Conservation (phyloP, 179 eudicot genomes). For the Spergularia azorica region DNA sequence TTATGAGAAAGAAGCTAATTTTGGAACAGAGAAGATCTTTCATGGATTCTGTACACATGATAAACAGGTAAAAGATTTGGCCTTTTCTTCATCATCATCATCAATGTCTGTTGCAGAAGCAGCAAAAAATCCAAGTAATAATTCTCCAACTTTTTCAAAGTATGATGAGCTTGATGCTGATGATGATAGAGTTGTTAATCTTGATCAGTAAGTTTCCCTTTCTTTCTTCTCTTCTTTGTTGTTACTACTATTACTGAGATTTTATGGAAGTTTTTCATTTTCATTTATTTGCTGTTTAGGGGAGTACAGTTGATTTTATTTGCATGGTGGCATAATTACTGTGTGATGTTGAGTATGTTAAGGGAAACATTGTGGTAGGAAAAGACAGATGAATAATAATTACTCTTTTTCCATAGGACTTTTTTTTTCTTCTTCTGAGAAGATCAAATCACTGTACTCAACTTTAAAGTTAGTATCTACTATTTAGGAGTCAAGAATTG, state of each 20-base stretch:
- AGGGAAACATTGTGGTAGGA: background rate
- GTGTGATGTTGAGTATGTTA: slow-evolving; percentile 11
- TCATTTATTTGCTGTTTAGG: background rate
- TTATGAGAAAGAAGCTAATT: slow-evolving; percentile 37
- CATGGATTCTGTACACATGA: slow-evolving; percentile 41
- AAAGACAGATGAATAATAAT: background rate
- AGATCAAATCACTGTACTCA: background rate
- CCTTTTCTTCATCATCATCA: slow-evolving; percentile 18
- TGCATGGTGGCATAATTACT: slow-evolving; percentile 6
- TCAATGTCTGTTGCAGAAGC: slow-evolving; percentile 29
- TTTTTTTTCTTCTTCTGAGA: background rate
- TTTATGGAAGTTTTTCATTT: background rate
- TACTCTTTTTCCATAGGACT: background rate
- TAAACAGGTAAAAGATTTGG: slow-evolving; percentile 6
- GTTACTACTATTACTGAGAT: background rate
- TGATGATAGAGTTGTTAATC: slow-evolving; percentile 44
- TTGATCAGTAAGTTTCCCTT: slow-evolving; percentile 63
- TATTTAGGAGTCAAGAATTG: background rate
- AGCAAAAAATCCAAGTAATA: slow-evolving; percentile 5
- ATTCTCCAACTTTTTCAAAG: slow-evolving; percentile 15
- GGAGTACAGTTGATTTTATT: background rate
- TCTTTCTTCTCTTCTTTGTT: background rate
- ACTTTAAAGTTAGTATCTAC: background rate
- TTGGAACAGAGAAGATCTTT: slow-evolving; percentile 33
- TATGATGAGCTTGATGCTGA: slow-evolving; percentile 24